These are phyloP conservation scores for Leptodontidium sp. DNA, from an alignment of 2,329 filamentous ascomycete species.

Conservation along the genomic window DNA sequence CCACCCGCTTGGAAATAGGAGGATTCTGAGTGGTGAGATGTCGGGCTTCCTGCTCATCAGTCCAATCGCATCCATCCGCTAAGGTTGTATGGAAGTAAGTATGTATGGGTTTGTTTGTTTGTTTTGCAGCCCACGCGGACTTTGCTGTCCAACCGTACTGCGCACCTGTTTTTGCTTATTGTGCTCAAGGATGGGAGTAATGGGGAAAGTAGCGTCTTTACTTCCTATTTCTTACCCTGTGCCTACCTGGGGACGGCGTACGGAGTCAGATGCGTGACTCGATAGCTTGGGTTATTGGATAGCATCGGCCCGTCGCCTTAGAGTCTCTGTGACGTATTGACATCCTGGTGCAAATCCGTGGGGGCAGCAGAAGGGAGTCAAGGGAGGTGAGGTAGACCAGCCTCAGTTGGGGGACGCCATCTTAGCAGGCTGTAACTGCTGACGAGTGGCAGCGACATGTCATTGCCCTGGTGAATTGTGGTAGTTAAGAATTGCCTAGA, in stretches of 20 bases:
- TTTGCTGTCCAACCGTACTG: too few species aligned
- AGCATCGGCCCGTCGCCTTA: slow-evolving; percentile 6
- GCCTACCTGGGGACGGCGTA: background rate
- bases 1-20: slow-evolving; percentile 19
- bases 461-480: too few species aligned
- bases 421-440: background rate
- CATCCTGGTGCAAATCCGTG: background rate
- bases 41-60: background rate
- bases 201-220: too few species aligned
- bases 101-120: too few species aligned
- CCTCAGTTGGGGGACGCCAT: background rate
- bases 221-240: too few species aligned
- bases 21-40: slow-evolving; percentile 4
- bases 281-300: background rate
- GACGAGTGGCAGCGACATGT: background rate
- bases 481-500: background rate
- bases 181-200: background rate
- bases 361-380: background rate
- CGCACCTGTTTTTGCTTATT: background rate
- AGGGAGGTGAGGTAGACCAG: too few species aligned
- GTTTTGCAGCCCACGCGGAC: too few species aligned
- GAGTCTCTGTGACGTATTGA: slow-evolving; percentile 8
- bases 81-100: too few species aligned
- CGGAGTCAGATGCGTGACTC: slow-evolving; percentile 5
- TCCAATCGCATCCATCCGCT: background rate